These are phyloP conservation scores for Dimargaris cristalligena DNA, from an alignment of 192 early-diverging fungal genomes.

Conservation along the genomic window DNA sequence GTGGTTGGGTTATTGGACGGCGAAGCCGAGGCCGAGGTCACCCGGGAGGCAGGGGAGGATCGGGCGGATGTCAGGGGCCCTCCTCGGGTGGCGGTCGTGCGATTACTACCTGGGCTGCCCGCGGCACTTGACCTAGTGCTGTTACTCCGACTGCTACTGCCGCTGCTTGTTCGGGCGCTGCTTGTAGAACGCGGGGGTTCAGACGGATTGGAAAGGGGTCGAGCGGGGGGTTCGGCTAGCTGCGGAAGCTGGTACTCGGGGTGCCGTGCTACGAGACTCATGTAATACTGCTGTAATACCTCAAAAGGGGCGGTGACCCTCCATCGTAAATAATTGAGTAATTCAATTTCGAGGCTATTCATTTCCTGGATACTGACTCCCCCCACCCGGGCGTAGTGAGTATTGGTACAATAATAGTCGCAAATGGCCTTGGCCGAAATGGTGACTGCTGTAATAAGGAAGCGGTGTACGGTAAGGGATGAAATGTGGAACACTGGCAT, in stretches of 20 bases:
- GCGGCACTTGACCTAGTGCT: no score
- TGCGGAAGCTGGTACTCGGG: conserved; percentile 27
- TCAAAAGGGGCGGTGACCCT: conserved; percentile 58
- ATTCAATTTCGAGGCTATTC: conserved; percentile 85
- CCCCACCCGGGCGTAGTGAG: conserved; percentile 89
- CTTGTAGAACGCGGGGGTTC: no score
- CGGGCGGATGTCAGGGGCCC: no score
- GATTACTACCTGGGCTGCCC: no score
- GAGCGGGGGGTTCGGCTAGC: no score
- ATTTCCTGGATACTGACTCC: conserved; percentile 85
- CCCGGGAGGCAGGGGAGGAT: no score
- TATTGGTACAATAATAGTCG: conserved; percentile 90
- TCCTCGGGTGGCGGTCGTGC: no score
- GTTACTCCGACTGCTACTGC: no score
- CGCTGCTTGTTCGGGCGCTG: no score
- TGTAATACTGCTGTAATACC: conserved; percentile 81
- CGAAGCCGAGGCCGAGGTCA: no score
- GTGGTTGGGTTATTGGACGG: no score
- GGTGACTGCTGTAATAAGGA: conserved; percentile 78
- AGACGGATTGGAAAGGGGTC: no score
- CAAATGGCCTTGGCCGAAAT: conserved; percentile 75
- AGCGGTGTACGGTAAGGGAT: conserved; percentile 84
- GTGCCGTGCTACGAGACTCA: conserved; percentile 70
- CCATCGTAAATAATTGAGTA: conserved; percentile 82
- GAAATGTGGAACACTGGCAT: conserved; percentile 73